Base-by-base conservation (phyloP, 495 filamentous ascomycete species). In the Trichoderma asperelloides region DNA sequence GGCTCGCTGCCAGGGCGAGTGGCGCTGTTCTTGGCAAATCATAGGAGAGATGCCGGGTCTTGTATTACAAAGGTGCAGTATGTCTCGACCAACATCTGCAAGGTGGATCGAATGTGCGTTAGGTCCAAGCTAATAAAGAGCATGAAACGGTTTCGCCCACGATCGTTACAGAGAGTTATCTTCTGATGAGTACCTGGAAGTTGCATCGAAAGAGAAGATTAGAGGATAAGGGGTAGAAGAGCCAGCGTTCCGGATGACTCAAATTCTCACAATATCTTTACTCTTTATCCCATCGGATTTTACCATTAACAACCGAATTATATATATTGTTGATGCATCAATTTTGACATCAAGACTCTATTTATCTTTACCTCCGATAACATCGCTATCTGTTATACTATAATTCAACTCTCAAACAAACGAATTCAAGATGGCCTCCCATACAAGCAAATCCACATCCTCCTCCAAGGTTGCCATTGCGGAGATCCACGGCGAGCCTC, bases 401-500 rank as follows among this genome's bases (percentile, higher is more conserved):
- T 18, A 16, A n/a, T 47, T 47, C 43, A 47, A 47, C 2, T 47
- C n/a, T n/a, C 23, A 21, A 57, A 1, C 49, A 21, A 25, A 57
- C 16, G 16, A 18, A 28, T 3, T 11, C 21, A 60, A 15, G 25
- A 60, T 64, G 33, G 30, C 40, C 62, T 16, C 30, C 3, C 62
- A 64, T 18, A 5, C 21, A 16, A 16, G 41, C 15, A 18, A 39
- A 18, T 11, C 2, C 16, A 41, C 33, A 37, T 37, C 62, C n/a
- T 30, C 49, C n/a, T 28, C 39, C 16, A 40, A 41, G 3, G 40
- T 23, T 21, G 47, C 23, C 1, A 49, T 69, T 15, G 66, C 70
- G 18, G 70, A 71, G 43, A 66, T 57, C 23, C 65, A 55, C 25
- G 70, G 70, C 23, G 63, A 69, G 30, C 41, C 62, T 43, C 63